Conservation (phyloP, 306 rosid genomes). For the Hylodesmum podocarpum region DNA sequence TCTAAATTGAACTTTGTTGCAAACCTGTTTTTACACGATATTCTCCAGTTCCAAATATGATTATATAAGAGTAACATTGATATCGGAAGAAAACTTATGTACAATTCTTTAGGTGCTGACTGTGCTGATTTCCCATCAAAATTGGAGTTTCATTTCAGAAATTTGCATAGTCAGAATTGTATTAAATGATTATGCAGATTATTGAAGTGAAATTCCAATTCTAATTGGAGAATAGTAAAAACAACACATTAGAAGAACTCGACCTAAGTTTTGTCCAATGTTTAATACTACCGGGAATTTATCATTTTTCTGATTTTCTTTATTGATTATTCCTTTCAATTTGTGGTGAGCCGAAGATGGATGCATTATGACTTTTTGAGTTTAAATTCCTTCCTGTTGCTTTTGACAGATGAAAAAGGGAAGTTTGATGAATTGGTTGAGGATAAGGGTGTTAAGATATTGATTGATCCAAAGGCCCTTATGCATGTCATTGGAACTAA, state of each 20-base stretch:
- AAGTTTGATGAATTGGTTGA: conserved; percentile 90
- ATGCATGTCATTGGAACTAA: conserved; percentile 97
- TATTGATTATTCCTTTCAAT: not conserved
- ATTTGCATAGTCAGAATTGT: too few relatives aligned
- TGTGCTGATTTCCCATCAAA: too few relatives aligned
- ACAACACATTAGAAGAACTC: too few relatives aligned
- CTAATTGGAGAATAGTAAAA: too few relatives aligned
- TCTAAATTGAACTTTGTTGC: not conserved
- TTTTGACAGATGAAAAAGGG: conserved; percentile 79
- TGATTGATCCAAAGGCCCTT: conserved; percentile 94
- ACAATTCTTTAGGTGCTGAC: too few relatives aligned
- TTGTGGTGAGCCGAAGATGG: not conserved
- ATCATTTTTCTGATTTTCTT: not conserved
- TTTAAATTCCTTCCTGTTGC: conserved; percentile 1
- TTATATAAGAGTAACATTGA: not conserved
- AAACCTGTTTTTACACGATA: not conserved
- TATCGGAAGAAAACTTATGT: too few relatives aligned
- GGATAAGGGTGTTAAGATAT: conserved; percentile 86
- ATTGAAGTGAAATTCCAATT: too few relatives aligned
- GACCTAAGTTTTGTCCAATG: too few relatives aligned
- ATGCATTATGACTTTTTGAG: not conserved
- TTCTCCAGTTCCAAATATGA: not conserved
- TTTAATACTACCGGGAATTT: not conserved
- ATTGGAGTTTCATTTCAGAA: too few relatives aligned
- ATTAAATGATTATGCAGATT: too few relatives aligned